Evolutionary conservation across 106 monocot species (phyloP), one percentile per base, ranked within the genome.

Genomic region (Dactylorhiza incarnata): DNA sequence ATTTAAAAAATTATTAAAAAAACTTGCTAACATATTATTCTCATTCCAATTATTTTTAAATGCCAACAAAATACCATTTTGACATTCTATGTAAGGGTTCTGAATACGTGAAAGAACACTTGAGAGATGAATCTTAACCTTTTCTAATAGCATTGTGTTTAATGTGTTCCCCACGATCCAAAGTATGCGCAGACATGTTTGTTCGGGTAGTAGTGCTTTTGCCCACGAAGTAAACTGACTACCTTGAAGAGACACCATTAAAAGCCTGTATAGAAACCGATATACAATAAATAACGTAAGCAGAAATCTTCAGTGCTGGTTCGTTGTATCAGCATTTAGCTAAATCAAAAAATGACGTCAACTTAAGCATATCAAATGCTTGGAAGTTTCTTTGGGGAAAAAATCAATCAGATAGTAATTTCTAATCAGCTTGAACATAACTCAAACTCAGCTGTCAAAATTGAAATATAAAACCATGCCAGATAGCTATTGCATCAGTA

Each of bases 161-260:
- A 97, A 75, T 70, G 97, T 97, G 72, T 97, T 97, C 61, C 78
- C 91, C 68, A 89, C 66, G 75, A 97, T 94, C 94, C 97, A 97
- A 6, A 91, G 71, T 73, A 97, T 71, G 20, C 89, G 91, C 67
- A 68, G 19, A 76, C 89, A 77, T 77, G 84, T 63, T 78, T 86
- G 72, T 15, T 94, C 89, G 46, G 82, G 78, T 47, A 79, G 58
- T 50, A 97, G 53, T 78, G 87, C 87, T 83, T 86, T 85, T 78
- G 85, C 82, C 89, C 91, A 97, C 72, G 80, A 78, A 49, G 76
- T 19, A 85, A 68, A 94, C 48, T 17, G 45, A 23, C 68, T 75
- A n/a, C 82, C 79, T 77, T 83, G 85, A 75, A 97, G 79, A 78
- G 87, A 62, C 29, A 80, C 81, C 49, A 81, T 56, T 62, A 97